Percentiles rank a stretch among this genome's conserved stretches.
phyloP scores from a whole-genome alignment of 441 rosid genomes.

The Brassica balearica region DNA sequence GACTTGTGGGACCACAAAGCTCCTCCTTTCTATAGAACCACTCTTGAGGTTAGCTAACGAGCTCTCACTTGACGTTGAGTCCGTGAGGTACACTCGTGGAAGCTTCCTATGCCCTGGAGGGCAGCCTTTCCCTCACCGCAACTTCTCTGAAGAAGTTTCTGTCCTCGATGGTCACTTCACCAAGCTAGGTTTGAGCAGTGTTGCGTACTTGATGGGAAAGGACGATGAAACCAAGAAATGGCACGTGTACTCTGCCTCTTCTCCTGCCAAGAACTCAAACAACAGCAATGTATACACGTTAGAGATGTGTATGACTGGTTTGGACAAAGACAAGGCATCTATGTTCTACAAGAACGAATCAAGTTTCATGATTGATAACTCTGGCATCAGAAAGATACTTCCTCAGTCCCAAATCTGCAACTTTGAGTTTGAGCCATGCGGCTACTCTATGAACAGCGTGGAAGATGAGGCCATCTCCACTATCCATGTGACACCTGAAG shows the following conservation, averaged over 20 bases:
- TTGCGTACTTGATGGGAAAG: constrained; percentile 58
- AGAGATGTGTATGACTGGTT: constrained; percentile 77
- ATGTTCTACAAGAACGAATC: constrained; percentile 56
- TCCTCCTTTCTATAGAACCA: constrained; percentile 67
- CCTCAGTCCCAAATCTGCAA: constrained; percentile 64
- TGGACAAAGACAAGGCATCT: constrained; percentile 60
- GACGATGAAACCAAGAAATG: constrained; percentile 57
- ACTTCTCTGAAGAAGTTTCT: constrained; percentile 70
- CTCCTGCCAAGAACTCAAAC: constrained; percentile 31
- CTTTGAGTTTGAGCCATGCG: constrained; percentile 75
- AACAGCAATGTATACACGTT: constrained; percentile 50
- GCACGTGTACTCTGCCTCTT: constrained; percentile 69
- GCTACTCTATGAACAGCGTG: constrained; percentile 73
- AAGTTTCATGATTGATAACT: constrained; percentile 55
- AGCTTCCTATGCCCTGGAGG: constrained; percentile 70
- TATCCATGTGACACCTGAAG: constrained; percentile 73
- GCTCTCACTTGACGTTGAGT: constrained; percentile 49
- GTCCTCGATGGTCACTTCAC: constrained; percentile 59
- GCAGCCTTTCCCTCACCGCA: constrained; percentile 67
- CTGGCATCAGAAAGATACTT: constrained; percentile 68
- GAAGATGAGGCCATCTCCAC: constrained; percentile 64
- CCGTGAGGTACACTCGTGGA: constrained; percentile 69
- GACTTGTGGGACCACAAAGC: constrained; percentile 49
- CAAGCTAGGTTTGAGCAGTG: constrained; percentile 50
- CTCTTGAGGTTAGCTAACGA: constrained; percentile 63